phyloP scores from a whole-genome alignment of 148 eudicot species.

The Cornus florida region DNA sequence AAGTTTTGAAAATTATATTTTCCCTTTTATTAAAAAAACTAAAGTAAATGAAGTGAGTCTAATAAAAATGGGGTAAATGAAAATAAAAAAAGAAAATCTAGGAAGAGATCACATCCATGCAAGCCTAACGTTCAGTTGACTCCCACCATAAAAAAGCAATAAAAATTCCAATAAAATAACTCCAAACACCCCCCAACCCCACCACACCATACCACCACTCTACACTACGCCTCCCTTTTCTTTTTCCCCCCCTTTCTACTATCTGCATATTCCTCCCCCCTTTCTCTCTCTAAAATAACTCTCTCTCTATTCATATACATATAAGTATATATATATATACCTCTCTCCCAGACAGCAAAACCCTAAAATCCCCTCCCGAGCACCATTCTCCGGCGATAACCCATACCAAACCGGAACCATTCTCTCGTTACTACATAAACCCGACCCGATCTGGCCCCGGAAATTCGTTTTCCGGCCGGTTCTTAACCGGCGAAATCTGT shows the following conservation, averaged over 20 bases:
- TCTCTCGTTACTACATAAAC: constrained; percentile 15
- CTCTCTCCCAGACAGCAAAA: not conserved
- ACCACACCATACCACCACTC: not conserved
- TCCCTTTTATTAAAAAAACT: too few species aligned
- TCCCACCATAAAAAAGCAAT: not conserved
- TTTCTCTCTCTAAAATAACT: constrained; percentile 1
- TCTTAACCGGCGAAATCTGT: not conserved
- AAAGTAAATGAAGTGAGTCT: too few species aligned
- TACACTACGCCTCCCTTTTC: not conserved
- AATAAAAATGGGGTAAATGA: not conserved
- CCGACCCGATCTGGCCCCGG: not conserved
- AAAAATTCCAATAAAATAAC: constrained; percentile 7
- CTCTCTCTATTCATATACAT: not conserved
- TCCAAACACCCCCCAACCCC: not conserved
- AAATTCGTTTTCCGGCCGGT: not conserved
- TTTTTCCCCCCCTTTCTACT: not conserved
- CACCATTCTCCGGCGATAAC: not conserved
- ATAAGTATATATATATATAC: too few species aligned
- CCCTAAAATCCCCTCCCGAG: not conserved
- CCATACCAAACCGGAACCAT: too few species aligned
- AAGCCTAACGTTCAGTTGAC: constrained; percentile 23
- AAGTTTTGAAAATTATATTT: too few species aligned
- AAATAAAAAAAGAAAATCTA: constrained; percentile 4
- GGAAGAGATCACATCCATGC: constrained; percentile 20
- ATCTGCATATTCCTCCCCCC: not conserved